These are phyloP conservation scores for Ascochyta pisi DNA, from an alignment of 2,329 filamentous ascomycete species.

Conservation along the genomic window DNA sequence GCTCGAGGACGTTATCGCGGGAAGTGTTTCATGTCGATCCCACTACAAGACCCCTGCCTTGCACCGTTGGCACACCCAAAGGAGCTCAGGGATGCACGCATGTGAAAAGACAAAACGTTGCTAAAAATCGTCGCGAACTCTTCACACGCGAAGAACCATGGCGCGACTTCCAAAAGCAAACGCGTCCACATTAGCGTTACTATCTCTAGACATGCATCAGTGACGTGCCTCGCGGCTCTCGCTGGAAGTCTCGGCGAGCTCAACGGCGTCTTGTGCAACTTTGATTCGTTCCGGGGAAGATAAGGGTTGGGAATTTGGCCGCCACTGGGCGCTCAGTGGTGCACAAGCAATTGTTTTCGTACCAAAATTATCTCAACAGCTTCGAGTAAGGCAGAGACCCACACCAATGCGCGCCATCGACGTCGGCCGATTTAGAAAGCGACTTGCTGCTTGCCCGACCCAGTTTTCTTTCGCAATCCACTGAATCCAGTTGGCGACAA, in stretches of 20 bases:
- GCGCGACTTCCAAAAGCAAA: background rate
- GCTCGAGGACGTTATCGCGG: background rate
- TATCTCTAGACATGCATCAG: conserved; percentile 2
- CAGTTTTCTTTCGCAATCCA: conserved; percentile 20
- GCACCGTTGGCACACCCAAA: background rate
- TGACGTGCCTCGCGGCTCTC: conserved; percentile 6
- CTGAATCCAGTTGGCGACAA: conserved; percentile 13
- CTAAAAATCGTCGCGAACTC: no score
- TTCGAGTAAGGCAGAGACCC: conserved; percentile 14
- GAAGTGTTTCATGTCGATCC: conserved; percentile 11
- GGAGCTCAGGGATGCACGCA: background rate
- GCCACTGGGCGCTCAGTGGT: conserved; percentile 11
- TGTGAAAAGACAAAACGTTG: background rate
- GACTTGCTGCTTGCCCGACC: conserved; percentile 20
- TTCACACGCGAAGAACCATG: background rate
- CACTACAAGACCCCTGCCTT: conserved; percentile 14
- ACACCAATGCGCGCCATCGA: conserved; percentile 17
- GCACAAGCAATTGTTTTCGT: conserved; percentile 7
- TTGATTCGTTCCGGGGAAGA: conserved; percentile 12
- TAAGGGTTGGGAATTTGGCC: background rate
- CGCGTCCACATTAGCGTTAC: background rate
- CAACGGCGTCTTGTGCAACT: conserved; percentile 8
- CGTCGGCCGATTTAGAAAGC: conserved; percentile 12
- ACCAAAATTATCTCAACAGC: conserved; percentile 17
- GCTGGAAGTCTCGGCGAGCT: conserved; percentile 7